A percentile compares a stretch with the other conserved stretches of the same genome.
These are phyloP conservation scores for Ophiostoma ulmi DNA, from an alignment of 2,329 filamentous ascomycete species.

Conservation along the genomic window DNA sequence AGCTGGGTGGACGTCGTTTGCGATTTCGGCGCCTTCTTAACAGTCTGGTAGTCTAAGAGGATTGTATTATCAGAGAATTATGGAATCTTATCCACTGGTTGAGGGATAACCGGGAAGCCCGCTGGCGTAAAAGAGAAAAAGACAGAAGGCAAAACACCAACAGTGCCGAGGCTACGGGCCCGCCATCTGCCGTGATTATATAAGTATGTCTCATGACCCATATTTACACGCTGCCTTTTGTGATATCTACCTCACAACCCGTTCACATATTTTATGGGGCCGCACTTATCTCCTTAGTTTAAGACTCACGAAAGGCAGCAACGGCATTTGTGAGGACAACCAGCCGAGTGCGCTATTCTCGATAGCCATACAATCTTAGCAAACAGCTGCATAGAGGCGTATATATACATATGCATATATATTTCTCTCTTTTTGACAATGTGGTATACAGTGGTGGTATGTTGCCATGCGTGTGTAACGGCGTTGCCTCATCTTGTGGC, in stretches of 20 bases:
- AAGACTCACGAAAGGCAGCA: background rate
- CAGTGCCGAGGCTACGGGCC: too few species aligned
- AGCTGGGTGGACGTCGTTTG: background rate
- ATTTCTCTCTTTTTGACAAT: background rate
- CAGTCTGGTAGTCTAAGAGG: background rate
- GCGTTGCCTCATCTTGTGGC: background rate
- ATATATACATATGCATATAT: too few species aligned
- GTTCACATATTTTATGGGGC: background rate
- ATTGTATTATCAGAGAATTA: constrained; percentile 9
- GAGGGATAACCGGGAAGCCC: constrained; percentile 14
- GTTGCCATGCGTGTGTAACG: background rate
- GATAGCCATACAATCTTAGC: background rate
- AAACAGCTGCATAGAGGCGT: too few species aligned
- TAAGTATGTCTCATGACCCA: background rate
- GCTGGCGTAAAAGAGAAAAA: background rate
- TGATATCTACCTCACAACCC: background rate
- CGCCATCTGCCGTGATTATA: background rate
- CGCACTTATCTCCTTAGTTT: background rate
- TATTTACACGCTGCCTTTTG: background rate
- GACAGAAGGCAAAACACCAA: background rate
- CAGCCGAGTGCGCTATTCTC: background rate
- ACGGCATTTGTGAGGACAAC: background rate
- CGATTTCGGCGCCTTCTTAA: constrained; percentile 13
- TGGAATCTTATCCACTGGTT: constrained; percentile 6
- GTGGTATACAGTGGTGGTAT: background rate